Evolutionary conservation across 345 rosid genomes (phyloP).

Genomic region (Citrus mangshanensis): DNA sequence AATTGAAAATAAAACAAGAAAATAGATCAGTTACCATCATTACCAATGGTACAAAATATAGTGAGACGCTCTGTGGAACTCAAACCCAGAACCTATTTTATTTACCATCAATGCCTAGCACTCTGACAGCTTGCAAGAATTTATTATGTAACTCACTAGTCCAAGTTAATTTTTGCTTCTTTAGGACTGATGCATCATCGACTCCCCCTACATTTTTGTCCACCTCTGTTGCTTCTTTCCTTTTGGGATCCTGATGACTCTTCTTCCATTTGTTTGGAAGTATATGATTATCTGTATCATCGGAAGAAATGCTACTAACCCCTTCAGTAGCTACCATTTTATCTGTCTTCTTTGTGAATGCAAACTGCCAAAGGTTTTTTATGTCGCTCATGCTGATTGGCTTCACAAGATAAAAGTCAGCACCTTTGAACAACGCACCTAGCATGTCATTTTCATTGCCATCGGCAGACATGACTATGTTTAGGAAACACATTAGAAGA

Average conservation of each 20-base stretch:
- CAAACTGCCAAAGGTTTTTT: conserved; percentile 46
- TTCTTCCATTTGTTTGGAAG: not conserved
- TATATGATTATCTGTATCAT: conserved; percentile 10
- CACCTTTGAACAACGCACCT: conserved; percentile 46
- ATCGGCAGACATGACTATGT: conserved; percentile 37
- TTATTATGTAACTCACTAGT: conserved; percentile 37
- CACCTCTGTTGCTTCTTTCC: conserved; percentile 21
- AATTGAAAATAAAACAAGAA: conserved; percentile 3
- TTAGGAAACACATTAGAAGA: conserved; percentile 5
- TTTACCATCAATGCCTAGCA: conserved; percentile 40
- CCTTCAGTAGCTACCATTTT: not conserved
- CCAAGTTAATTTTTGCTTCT: conserved; percentile 45
- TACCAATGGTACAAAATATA: not conserved
- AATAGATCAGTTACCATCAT: not conserved
- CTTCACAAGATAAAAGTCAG: conserved; percentile 36
- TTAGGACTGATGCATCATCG: not conserved
- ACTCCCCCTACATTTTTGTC: conserved; percentile 14
- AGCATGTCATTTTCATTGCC: conserved; percentile 22
- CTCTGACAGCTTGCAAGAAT: conserved; percentile 38
- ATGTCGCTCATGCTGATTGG: conserved; percentile 32
- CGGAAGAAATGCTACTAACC: conserved; percentile 2
- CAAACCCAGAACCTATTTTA: conserved; percentile 6
- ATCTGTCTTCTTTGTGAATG: conserved; percentile 14
- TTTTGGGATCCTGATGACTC: conserved; percentile 13
- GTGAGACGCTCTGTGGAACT: not conserved